Evolutionary conservation across 768 basidiomycete genomes (phyloP).

Genomic region (Lentinula guzmanii): DNA sequence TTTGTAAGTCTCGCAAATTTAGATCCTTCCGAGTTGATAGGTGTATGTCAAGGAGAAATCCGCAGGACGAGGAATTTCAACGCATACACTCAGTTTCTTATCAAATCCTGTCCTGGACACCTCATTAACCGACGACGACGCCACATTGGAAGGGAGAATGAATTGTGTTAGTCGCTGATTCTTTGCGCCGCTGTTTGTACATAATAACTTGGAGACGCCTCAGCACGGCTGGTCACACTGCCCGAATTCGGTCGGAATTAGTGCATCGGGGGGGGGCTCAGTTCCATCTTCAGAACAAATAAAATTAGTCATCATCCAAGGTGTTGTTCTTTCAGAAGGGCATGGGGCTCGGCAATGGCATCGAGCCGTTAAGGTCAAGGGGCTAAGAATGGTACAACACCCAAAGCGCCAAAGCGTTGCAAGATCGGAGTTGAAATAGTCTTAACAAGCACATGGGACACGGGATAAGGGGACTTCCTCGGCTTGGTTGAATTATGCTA

Average conservation of each 20-base stretch:
- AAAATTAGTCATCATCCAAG: too few relatives aligned
- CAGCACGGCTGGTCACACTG: not conserved
- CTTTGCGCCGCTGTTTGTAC: slow-evolving; percentile 1
- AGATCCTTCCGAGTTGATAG: slow-evolving; percentile 1
- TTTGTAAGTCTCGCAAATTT: not conserved
- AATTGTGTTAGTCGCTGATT: not conserved
- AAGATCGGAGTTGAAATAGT: too few relatives aligned
- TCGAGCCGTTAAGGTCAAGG: too few relatives aligned
- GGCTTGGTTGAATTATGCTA: not conserved
- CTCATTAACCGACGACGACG: not conserved
- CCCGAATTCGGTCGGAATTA: not conserved
- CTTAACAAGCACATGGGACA: not conserved
- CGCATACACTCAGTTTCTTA: not conserved
- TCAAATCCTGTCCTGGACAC: not conserved
- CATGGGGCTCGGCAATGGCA: too few relatives aligned
- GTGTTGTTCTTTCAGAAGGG: too few relatives aligned
- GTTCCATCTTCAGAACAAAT: too few relatives aligned
- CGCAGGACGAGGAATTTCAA: not conserved
- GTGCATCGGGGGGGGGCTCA: not conserved
- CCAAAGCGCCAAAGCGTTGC: too few relatives aligned
- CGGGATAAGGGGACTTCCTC: too few relatives aligned
- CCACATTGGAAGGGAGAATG: not conserved
- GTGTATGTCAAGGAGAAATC: not conserved
- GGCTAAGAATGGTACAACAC: too few relatives aligned
- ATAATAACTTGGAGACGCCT: not conserved